phyloP scores from a whole-genome alignment of 1,139 yeast genomes.

The Taphrina sp. region DNA sequence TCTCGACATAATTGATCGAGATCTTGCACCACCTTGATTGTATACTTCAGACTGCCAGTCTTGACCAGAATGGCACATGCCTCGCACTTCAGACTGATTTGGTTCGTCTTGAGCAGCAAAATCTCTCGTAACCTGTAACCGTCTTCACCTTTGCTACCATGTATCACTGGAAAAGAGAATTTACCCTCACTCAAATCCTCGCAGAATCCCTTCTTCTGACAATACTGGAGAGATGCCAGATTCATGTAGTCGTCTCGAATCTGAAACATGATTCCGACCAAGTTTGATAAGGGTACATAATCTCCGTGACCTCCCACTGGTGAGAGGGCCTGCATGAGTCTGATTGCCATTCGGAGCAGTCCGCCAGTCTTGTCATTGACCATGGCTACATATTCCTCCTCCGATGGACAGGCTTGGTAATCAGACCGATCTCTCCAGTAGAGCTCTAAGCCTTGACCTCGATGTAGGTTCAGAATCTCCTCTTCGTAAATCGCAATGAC shows the following conservation, averaged over 20 bases:
- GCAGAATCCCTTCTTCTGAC: slow-evolving; percentile 72
- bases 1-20: slow-evolving; percentile 7
- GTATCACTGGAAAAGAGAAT: slow-evolving; percentile 78
- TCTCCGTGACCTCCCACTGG: slow-evolving; percentile 33
- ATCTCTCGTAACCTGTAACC: slow-evolving; percentile 42
- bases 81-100: slow-evolving; percentile 50
- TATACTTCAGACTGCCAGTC: slow-evolving; percentile 51
- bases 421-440: slow-evolving; percentile 68
- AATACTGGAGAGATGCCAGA: slow-evolving; percentile 55
- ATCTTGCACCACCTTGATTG: slow-evolving; percentile 26
- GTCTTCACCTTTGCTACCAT: slow-evolving; percentile 51
- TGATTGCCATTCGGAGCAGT: slow-evolving; percentile 67
- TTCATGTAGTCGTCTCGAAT: slow-evolving; percentile 55
- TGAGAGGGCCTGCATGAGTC: slow-evolving; percentile 54
- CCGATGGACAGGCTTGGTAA: slow-evolving; percentile 55
- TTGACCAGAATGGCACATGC: slow-evolving; percentile 51
- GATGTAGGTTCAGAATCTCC: slow-evolving; percentile 74
- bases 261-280: slow-evolving; percentile 79
- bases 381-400: slow-evolving; percentile 71
- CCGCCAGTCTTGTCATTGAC: slow-evolving; percentile 90
- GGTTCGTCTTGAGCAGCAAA: slow-evolving; percentile 46
- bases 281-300: slow-evolving; percentile 64
- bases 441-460: slow-evolving; percentile 86
- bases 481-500: slow-evolving; percentile 46
- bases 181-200: slow-evolving; percentile 91